A percentile compares a stretch with the other conserved stretches of the same genome.
Evolutionary conservation across 768 basidiomycete species (phyloP).

Genomic region (Gloeophyllum trabeum): DNA sequence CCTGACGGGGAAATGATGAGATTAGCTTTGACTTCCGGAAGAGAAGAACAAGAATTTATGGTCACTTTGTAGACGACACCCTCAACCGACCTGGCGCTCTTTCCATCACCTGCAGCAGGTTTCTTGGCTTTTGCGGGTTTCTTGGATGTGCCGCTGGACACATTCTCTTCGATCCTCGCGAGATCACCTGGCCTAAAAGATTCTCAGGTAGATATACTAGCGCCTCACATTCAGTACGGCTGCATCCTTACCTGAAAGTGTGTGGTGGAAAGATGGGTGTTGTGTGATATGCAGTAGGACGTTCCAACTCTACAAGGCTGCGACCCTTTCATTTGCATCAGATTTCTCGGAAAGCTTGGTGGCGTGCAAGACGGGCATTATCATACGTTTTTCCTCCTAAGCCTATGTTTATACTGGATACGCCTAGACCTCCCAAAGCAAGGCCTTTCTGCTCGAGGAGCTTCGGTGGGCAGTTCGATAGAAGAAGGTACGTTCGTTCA

Average conservation of each 20-base stretch:
- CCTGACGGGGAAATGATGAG: constrained; percentile 25
- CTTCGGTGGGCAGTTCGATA: constrained; percentile 75
- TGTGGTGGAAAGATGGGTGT: constrained; percentile 73
- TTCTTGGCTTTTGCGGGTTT: constrained; percentile 37
- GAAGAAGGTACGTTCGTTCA: constrained; percentile 62
- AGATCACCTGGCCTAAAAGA: constrained; percentile 71
- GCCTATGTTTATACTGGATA: constrained; percentile 67
- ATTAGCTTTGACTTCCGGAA: too few species aligned
- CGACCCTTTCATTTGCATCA: constrained; percentile 20
- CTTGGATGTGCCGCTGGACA: constrained; percentile 25
- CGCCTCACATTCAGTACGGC: not conserved
- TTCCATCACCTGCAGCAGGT: constrained; percentile 21
- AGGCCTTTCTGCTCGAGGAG: constrained; percentile 85
- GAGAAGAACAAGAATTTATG: not conserved
- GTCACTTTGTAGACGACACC: constrained; percentile 82
- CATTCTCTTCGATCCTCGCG: constrained; percentile 72
- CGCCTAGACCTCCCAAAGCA: constrained; percentile 61
- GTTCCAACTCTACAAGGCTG: constrained; percentile 83
- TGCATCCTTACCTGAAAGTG: constrained; percentile 50
- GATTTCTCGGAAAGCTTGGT: not conserved
- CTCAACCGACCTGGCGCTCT: constrained; percentile 33
- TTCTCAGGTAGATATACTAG: not conserved
- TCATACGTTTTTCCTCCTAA: constrained; percentile 93
- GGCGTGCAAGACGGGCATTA: constrained; percentile 8
- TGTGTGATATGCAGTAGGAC: constrained; percentile 71